Evolutionary conservation across 2,329 filamentous ascomycete genomes (phyloP), one percentile per base, ranked within the genome.

Genomic region (Penicillium hordei): DNA sequence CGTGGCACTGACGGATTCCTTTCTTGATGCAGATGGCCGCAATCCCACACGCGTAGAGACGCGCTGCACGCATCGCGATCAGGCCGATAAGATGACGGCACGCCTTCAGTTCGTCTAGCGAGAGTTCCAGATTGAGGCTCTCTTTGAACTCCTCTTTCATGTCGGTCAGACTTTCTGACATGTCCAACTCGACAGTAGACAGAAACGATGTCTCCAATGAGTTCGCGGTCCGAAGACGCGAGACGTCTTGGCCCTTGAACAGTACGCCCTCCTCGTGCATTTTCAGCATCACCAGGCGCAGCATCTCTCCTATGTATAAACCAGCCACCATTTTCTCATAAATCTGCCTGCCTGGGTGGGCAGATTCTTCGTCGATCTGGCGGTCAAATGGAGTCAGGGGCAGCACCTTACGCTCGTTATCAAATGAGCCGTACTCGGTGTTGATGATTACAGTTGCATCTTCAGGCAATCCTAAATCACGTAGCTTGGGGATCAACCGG

Each of bases 321-420:
- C 93, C 93, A 1, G 93, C 91, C 71, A 96, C 91, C 90, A 96
- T 96, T 80, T 97, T 97, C 78, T 97, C 93, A 65, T 96, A 97
- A 0, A 90, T 86, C 78, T 97, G 93, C 76, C 96, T 91, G 36
- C 91, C 92, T 1, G 92, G 93, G n/a, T 91, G 88, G 29, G 91
- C 90, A 25, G 92, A 96, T 64, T 91, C 86, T 65, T 89, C 85
- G 79, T 97, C 93, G 67, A 97, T 89, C 60, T 87, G 84, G 52
- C 89, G 79, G 73, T 97, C 93, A 75, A 62, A 62, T 7, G 55
- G 53, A 3, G 63, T 67, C 34, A 60, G 19, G 8, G 91, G 91
- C 9, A 96, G 84, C 52, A 95, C 85, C 68, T 86, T 83, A 78
- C 89, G 86, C 74, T 92, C 88, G 73, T 95, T 95, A 74, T 96